Conservation (phyloP, 2,329 filamentous ascomycete genomes). For the Mycosphaerella sp. region DNA sequence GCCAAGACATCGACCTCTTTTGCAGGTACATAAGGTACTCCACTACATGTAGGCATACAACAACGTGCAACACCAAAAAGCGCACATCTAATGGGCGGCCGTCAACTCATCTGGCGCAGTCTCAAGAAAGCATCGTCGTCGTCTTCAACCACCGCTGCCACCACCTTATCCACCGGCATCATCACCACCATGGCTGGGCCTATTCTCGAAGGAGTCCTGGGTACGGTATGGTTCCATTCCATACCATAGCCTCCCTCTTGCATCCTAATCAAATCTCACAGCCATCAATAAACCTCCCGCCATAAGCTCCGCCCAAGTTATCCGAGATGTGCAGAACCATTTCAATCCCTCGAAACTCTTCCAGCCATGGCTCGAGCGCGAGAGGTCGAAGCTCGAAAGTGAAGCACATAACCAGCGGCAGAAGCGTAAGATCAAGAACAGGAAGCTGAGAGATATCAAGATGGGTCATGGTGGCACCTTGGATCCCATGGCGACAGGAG, state of each 20-base stretch:
- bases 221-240: constrained; percentile 38
- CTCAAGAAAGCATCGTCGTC: constrained; percentile 11
- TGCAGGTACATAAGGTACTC: too few species aligned
- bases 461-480: constrained; percentile 94
- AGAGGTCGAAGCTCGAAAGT: constrained; percentile 50
- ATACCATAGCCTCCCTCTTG: constrained; percentile 3
- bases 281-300: constrained; percentile 89
- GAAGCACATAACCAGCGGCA: constrained; percentile 56
- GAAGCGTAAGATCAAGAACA: constrained; percentile 43
- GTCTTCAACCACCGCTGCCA: constrained; percentile 3
- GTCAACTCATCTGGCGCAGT: constrained; percentile 24
- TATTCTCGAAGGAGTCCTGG: constrained; percentile 55
- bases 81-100: constrained; percentile 20
- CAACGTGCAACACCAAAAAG: neutral
- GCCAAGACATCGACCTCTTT: constrained; percentile 1
- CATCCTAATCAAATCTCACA: constrained; percentile 36
- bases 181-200: constrained; percentile 17
- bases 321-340: constrained; percentile 76
- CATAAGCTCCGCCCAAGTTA: constrained; percentile 80
- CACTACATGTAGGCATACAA: too few species aligned
- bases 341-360: constrained; percentile 81
- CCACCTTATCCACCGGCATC: neutral
- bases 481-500: constrained; percentile 87
- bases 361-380: constrained; percentile 64
- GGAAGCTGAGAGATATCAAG: constrained; percentile 67